Evolutionary conservation across 176 grass and related monocot species (phyloP), one percentile per base, ranked within the genome.

Genomic region (Tillandsia leiboldiana): DNA sequence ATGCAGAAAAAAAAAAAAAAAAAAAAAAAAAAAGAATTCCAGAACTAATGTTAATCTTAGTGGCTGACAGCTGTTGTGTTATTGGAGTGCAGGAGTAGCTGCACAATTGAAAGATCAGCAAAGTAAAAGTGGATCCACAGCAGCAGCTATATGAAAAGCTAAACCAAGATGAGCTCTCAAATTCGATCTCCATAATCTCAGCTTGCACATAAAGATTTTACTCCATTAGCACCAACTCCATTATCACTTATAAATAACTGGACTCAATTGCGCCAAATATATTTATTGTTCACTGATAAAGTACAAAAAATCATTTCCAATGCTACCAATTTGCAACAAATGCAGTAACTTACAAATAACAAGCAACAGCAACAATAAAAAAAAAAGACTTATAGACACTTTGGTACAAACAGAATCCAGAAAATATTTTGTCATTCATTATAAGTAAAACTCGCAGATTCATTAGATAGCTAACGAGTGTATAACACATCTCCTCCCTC

Each of bases 221-320:
- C 24, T 24, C 24, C 24, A 24, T 24, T 24, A 24, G 24, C 1
- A 1, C 24, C 24, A 24, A 24, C 24, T 24, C n/a, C n/a, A n/a
- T 77, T 50, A 71, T 79, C 83, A 72, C 58, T 73, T 88, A 26
- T 18, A 61, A 20, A 61, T 23, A 17, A 61, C 5, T 18, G 3
- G 17, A 61, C 13, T 61, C 22, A 15, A 15, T 61, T 61, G 56
- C 22, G 56, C 22, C 56, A 15, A 61, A 61, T 18, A 61, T 61
- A 61, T 61, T 61, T 23, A 61, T 61, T 61, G 56, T 23, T 61
- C 56, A 61, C 22, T 61, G 14, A 61, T 61, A 23, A 20, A 61
- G 22, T 61, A 61, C 56, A 61, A 61, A 42, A 61, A 61, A 23
- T 56, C 56, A 61, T 61, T 61, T 15, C 12, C 22, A 61, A 8